These are phyloP conservation scores for Avicennia marina DNA, from an alignment of 257 asterid species.

Conservation along the genomic window DNA sequence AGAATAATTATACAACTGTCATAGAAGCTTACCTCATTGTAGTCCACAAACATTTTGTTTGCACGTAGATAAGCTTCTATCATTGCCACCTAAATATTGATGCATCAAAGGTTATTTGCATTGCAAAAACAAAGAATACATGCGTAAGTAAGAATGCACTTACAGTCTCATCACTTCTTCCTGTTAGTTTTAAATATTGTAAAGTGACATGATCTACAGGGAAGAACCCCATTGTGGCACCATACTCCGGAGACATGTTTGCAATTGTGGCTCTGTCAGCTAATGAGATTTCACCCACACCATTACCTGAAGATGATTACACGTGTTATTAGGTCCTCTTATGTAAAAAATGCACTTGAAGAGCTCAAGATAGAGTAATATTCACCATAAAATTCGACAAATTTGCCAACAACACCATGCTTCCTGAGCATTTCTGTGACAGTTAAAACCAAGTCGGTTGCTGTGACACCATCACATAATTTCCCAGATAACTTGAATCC, in stretches of 20 bases:
- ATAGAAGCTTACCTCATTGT: conserved; percentile 48
- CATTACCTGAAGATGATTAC: conserved; percentile 46
- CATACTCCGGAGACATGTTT: conserved; percentile 95
- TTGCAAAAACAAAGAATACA: neutral
- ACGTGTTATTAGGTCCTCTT: neutral
- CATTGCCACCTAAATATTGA: conserved; percentile 56
- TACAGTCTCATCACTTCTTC: conserved; percentile 80
- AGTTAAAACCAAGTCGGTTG: conserved; percentile 89
- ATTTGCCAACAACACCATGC: conserved; percentile 92
- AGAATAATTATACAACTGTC: neutral
- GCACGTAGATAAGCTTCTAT: conserved; percentile 80
- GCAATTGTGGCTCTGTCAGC: conserved; percentile 97
- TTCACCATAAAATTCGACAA: conserved; percentile 77
- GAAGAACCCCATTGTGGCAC: conserved; percentile 98
- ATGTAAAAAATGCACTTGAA: neutral
- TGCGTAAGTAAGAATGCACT: conserved; percentile 11
- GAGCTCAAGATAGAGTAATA: neutral
- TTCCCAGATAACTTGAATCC: conserved; percentile 82
- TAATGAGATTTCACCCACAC: conserved; percentile 70
- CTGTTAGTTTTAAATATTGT: conserved; percentile 76
- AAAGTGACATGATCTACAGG: conserved; percentile 90
- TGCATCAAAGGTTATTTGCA: no score
- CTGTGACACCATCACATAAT: conserved; percentile 76
- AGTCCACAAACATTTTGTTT: conserved; percentile 81
- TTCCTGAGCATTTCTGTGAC: conserved; percentile 88